These are phyloP conservation scores for Citrus inodora DNA, from an alignment of 345 rosid species.

Conservation along the genomic window DNA sequence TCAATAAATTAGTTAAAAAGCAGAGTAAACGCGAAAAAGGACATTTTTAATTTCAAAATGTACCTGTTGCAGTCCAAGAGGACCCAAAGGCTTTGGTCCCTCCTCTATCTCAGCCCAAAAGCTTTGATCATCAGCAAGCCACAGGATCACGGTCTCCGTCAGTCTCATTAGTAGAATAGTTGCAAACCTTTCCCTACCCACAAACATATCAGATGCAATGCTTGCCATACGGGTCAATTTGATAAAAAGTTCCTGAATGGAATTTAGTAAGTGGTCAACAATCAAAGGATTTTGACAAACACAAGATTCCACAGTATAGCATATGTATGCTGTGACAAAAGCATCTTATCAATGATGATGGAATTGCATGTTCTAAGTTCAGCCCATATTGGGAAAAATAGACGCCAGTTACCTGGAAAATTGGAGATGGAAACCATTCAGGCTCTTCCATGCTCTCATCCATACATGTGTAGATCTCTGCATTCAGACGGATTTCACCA, in stretches of 20 bases:
- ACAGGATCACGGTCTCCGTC: conserved; percentile 82
- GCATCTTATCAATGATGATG: not conserved
- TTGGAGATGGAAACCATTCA: conserved; percentile 84
- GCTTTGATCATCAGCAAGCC: conserved; percentile 87
- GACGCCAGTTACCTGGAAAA: conserved; percentile 47
- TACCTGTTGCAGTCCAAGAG: conserved; percentile 83
- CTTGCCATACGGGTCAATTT: conserved; percentile 62
- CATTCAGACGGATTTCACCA: conserved; percentile 65
- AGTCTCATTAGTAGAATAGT: conserved; percentile 83
- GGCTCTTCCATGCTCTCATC: conserved; percentile 64
- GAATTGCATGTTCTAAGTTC: not conserved
- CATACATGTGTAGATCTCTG: conserved; percentile 52
- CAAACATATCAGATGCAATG: conserved; percentile 66
- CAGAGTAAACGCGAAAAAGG: not conserved
- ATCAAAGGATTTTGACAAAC: not conserved
- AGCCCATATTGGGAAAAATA: not conserved
- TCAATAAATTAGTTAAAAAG: not conserved
- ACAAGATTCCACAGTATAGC: not conserved
- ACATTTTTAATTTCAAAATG: not conserved
- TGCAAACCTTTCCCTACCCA: conserved; percentile 89
- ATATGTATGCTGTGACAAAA: not conserved
- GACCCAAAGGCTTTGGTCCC: conserved; percentile 67
- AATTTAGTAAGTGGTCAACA: not conserved
- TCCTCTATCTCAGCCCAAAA: conserved; percentile 89
- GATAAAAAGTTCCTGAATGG: conserved; percentile 57